Percentiles rank a stretch among this genome's conserved stretches.
Evolutionary conservation across 495 filamentous ascomycete species (phyloP).

Genomic region (Daldinia decipiens): DNA sequence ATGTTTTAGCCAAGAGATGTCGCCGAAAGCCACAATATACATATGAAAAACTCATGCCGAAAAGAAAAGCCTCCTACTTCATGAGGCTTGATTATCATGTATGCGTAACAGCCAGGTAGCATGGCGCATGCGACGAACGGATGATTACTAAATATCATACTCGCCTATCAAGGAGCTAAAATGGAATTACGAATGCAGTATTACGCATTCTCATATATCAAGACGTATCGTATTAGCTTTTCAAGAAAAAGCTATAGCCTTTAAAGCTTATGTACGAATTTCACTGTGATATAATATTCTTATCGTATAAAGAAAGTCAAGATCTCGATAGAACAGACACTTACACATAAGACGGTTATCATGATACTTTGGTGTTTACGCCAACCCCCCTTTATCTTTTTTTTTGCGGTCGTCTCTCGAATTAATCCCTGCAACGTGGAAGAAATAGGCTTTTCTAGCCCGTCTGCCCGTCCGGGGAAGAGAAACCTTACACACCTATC

Average conservation of each 20-base stretch:
- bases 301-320: neutral
- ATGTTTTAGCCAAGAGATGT: constrained; percentile 3
- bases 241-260: neutral
- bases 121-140: neutral
- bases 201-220: constrained; percentile 3
- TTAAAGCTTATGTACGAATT: neutral
- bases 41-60: neutral
- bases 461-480: constrained; percentile 41
- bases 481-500: constrained; percentile 24
- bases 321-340: neutral
- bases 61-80: neutral
- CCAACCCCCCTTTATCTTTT: neutral
- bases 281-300: constrained; percentile 1
- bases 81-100: neutral
- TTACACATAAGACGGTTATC: neutral
- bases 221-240: constrained; percentile 1
- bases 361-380: neutral
- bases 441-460: constrained; percentile 42
- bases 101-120: neutral
- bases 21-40: neutral
- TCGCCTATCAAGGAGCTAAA: neutral
- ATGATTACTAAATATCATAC: neutral
- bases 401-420: constrained; percentile 11
- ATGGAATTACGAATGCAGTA: neutral
- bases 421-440: constrained; percentile 19